Base-by-base conservation (phyloP, 768 basidiomycete species). In the Psilocybe subaeruginosa region DNA sequence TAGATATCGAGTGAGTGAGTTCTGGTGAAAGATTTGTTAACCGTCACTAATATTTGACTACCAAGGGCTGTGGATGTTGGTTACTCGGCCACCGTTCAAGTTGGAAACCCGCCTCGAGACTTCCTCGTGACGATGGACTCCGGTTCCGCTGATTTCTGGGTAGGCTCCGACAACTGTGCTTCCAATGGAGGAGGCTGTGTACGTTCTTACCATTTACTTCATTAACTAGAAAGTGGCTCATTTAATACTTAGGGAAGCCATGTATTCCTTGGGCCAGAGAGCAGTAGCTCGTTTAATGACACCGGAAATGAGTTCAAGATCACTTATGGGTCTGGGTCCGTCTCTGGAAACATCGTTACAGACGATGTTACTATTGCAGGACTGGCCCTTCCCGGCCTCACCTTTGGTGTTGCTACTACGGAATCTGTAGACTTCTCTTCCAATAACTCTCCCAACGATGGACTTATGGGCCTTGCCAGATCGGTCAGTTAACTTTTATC, bases 391-490 rank as follows among this genome's bases (percentile, higher is more conserved):
- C 70, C 70, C 4, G 76, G 66, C 4, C 90, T 91, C 71, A 83
- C 79, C 0, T 92, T 94, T 61, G 93, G 93, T 56, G 86, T 87
- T 19, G 83, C 90, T 7, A 73, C 72, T 1, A 43, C 64, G 14
- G 92, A 93, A 73, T 85, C 81, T 51, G 66, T 71, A 0, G 85
- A 92, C 35, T 93, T 94, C 74, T 77, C 85, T 9, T 66, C 69
- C 43, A 54, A 23, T 23, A 23, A 63, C 0, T 77, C 79, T 43
- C 76, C 82, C 1, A 91, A 90, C 63, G 89, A 92, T 68, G 90
- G 92, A 12, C 73, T 93, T 37, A 89, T 92, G 86, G 91, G 92
- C 37, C 79, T 91, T 52, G 92, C 89, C 4, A 79, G 87, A 75
- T 89, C 88, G 54, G 88, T 87, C 63, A 56, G 83, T 76, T 12